Conservation (phyloP, 2,329 filamentous ascomycete genomes). For the Stagonosporopsis chrysanthemi region DNA sequence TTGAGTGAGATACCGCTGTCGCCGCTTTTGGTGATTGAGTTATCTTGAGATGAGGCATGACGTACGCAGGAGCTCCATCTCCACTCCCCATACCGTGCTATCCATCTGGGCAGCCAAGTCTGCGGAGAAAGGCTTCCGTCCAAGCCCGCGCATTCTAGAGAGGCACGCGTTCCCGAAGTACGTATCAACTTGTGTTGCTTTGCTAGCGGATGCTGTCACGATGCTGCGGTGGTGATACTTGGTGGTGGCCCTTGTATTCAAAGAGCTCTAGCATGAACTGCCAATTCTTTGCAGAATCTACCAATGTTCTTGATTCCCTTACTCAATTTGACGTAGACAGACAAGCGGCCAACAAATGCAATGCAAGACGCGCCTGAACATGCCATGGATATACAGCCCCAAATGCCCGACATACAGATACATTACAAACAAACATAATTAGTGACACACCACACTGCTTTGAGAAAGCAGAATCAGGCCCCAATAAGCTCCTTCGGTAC, state of each 20-base stretch:
- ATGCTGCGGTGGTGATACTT: background rate
- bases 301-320: background rate
- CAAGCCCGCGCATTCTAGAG: background rate
- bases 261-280: background rate
- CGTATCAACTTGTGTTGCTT: background rate
- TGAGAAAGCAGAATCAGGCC: constrained; percentile 1
- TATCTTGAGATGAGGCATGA: background rate
- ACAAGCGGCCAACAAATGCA: background rate
- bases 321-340: background rate
- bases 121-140: constrained; percentile 2
- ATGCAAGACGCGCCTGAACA: constrained; percentile 13
- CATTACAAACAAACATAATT: background rate
- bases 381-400: constrained; percentile 17
- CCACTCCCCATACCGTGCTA: constrained; percentile 17
- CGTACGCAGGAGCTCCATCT: constrained; percentile 8
- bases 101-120: constrained; percentile 11
- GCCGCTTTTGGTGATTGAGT: background rate
- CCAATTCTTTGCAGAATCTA: background rate
- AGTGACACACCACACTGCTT: background rate
- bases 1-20: background rate
- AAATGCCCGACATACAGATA: constrained; percentile 9
- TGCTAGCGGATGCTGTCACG: background rate
- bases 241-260: background rate
- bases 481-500: constrained; percentile 70
- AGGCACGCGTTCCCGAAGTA: background rate